Base-by-base conservation (phyloP, 345 rosid species). In the Murraya koenigii region DNA sequence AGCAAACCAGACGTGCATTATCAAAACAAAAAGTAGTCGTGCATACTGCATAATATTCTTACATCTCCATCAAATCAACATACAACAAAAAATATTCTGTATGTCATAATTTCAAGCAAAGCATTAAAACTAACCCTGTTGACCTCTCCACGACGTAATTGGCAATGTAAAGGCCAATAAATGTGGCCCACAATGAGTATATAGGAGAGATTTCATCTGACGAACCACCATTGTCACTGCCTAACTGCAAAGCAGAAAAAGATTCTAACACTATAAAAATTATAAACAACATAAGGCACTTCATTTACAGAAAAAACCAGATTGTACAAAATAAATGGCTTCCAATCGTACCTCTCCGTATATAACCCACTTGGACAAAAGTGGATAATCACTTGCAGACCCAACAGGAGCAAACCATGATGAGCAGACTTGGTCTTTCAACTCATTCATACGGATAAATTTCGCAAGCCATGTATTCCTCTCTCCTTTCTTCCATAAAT, bases 321-420 rank as follows among this genome's bases (percentile, higher is more conserved):
- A 62, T 32, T 66, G 58, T 60, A 61, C 71, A 44, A 52, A 66
- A 67, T 3, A 8, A 71, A 52, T 23, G 20, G 71, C 74, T 38
- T 59, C 55, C 75, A 71, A 63, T 44, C 69, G 47, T 85, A 96
- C 99, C 97, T 96, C 97, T 75, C 98, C 99, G 52, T 96, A 96
- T 52, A 96, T 89, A 84, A 96, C 97, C 99, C 99, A 96, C 83
- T 96, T 96, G 47, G 99, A 94, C 73, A 96, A 76, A 74, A 96
- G 92, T 54, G 99, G 99, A 88, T 96, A 96, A 80, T 96, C 99
- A 85, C 95, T 91, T 32, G 98, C 99, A 82, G 97, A 92, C 71
- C 99, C 99, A 82, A 96, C 99, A 10, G 99, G 98, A 81, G 98
- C 98, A 88, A 96, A 96, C 99, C 99, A 96, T 66, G 99, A 96